Evolutionary conservation across 305 asterid genomes (phyloP).

Genomic region (Fraxinus ornus): DNA sequence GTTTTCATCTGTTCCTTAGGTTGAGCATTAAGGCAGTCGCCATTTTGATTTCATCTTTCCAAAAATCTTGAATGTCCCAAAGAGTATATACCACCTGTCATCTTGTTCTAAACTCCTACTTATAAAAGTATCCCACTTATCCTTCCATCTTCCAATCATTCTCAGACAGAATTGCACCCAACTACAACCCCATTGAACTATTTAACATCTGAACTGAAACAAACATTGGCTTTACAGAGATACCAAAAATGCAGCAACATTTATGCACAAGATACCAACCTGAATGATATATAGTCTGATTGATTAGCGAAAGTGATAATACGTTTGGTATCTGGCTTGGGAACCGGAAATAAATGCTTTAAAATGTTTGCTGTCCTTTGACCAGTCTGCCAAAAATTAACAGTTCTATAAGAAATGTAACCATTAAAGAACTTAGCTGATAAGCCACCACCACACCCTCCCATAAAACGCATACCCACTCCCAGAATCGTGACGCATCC

Average conservation of each 20-base stretch:
- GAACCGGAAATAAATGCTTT: slow-evolving; percentile 84
- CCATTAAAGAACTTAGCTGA: neutral
- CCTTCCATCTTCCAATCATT: neutral
- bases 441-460: neutral
- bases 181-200: neutral
- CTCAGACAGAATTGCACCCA: neutral
- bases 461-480: neutral
- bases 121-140: neutral
- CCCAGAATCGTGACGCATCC: neutral
- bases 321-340: slow-evolving; percentile 89
- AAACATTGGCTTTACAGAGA: neutral
- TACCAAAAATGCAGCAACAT: slow-evolving; percentile 8
- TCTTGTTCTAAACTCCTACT: neutral
- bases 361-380: slow-evolving; percentile 79
- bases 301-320: slow-evolving; percentile 76
- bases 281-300: slow-evolving; percentile 82
- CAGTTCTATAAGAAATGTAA: slow-evolving; percentile 19
- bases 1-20: neutral
- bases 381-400: slow-evolving; percentile 61
- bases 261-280: slow-evolving; percentile 39
- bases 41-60: neutral
- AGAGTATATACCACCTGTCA: neutral
- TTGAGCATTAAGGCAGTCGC: neutral
- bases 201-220: neutral
- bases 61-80: neutral